Conservation (phyloP, 371 early-diverging fungal genomes). For the Dinochytrium kinnereticum region DNA sequence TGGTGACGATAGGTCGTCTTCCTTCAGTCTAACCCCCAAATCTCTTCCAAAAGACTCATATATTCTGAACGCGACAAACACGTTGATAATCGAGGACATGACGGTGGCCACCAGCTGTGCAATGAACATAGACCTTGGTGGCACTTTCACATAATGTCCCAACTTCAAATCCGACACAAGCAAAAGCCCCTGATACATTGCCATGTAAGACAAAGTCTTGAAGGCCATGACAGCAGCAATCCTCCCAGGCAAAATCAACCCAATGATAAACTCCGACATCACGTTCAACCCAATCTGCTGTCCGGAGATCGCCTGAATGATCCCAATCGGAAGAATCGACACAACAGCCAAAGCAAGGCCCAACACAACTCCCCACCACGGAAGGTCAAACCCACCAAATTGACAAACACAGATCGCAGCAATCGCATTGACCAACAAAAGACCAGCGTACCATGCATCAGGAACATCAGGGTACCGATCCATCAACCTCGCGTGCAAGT, state of each 20-base stretch:
- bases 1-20: background rate
- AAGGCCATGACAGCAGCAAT: conserved; percentile 71
- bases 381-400: conserved; percentile 27
- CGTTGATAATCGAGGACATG: conserved; percentile 32
- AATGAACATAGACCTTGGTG: conserved; percentile 39
- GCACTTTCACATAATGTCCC: conserved; percentile 50
- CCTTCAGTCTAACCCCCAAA: too few relatives aligned
- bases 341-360: conserved; percentile 29
- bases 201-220: conserved; percentile 29
- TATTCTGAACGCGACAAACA: conserved; percentile 13
- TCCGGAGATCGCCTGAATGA: conserved; percentile 28
- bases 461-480: conserved; percentile 45
- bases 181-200: conserved; percentile 29
- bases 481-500: conserved; percentile 44
- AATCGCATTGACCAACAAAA: conserved; percentile 28
- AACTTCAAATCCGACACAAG: conserved; percentile 43
- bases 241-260: conserved; percentile 54
- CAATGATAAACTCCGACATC: conserved; percentile 44
- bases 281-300: conserved; percentile 43
- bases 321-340: conserved; percentile 39
- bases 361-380: conserved; percentile 35
- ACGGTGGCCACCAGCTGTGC: conserved; percentile 41
- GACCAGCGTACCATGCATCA: conserved; percentile 30
- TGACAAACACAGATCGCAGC: conserved; percentile 24
- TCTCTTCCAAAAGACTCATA: conserved; percentile 14